Conservation (phyloP, 108 stramenopile genomes). For the Fragilaria radians region DNA sequence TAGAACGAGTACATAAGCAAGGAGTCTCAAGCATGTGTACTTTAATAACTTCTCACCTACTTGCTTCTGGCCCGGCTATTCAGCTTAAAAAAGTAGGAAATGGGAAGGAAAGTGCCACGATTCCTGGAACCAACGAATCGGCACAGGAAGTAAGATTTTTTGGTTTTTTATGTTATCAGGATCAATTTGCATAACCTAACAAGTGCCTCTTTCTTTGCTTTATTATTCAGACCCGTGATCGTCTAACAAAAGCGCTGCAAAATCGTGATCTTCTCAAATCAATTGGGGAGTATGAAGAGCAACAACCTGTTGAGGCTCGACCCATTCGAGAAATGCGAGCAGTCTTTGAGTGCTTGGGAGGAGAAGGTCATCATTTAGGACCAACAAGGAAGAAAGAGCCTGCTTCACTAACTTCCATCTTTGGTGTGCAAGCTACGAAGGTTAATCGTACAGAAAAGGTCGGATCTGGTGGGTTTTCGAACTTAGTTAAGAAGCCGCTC, state of each 20-base stretch:
- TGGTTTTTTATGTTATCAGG: neutral
- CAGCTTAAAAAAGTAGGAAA: constrained; percentile 53
- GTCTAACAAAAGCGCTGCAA: constrained; percentile 64
- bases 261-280: constrained; percentile 81
- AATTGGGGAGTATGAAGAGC: constrained; percentile 83
- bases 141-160: constrained; percentile 41
- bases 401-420: constrained; percentile 27
- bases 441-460: constrained; percentile 78
- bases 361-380: constrained; percentile 44
- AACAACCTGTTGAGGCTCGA: constrained; percentile 71
- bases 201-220: constrained; percentile 2
- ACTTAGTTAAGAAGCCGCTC: constrained; percentile 30
- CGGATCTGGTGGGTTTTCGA: constrained; percentile 62
- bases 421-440: constrained; percentile 48
- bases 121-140: constrained; percentile 50
- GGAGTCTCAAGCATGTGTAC: constrained; percentile 75
- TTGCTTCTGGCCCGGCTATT: constrained; percentile 59
- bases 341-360: constrained; percentile 78
- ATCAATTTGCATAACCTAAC: neutral
- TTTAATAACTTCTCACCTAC: constrained; percentile 57
- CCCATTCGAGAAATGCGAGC: constrained; percentile 73
- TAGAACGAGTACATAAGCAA: constrained; percentile 68
- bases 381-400: constrained; percentile 41
- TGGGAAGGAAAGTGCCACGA: constrained; percentile 28
- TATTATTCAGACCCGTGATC: constrained; percentile 41